phyloP scores from a whole-genome alignment of 2,329 filamentous ascomycete species.

The Amphichorda felina region DNA sequence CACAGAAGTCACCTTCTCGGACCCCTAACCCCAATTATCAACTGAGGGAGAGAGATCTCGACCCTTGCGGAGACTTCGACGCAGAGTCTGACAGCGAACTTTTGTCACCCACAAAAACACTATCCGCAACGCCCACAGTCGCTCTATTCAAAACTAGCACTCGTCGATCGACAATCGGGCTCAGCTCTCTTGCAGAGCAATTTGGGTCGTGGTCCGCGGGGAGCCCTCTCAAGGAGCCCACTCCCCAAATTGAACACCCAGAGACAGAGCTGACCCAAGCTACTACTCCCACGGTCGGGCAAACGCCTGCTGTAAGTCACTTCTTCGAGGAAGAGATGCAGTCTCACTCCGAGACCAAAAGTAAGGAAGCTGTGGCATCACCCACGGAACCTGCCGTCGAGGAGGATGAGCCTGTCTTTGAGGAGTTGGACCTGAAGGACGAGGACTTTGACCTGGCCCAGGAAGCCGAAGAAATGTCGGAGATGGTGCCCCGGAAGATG shows the following conservation, averaged over 20 bases:
- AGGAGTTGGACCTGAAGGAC: slow-evolving; percentile 33
- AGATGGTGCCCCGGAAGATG: slow-evolving; percentile 31
- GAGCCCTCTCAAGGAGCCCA: slow-evolving; percentile 33
- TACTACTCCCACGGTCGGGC: not conserved
- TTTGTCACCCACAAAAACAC: slow-evolving; percentile 14
- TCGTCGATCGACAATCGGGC: slow-evolving; percentile 30
- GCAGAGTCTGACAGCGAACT: slow-evolving; percentile 44
- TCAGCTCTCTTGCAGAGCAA: slow-evolving; percentile 52
- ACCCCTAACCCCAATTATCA: slow-evolving; percentile 13
- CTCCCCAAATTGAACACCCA: not conserved
- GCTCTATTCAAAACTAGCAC: slow-evolving; percentile 8
- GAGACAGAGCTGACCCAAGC: not conserved
- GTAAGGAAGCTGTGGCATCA: not conserved
- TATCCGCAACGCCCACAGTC: slow-evolving; percentile 29
- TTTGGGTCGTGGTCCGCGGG: slow-evolving; percentile 51
- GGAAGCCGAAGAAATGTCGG: slow-evolving; percentile 49
- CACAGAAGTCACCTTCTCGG: not conserved
- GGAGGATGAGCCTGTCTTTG: slow-evolving; percentile 16
- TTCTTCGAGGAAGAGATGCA: slow-evolving; percentile 54
- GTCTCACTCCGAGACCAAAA: slow-evolving; percentile 12
- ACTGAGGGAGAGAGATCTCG: slow-evolving; percentile 35
- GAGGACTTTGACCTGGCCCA: slow-evolving; percentile 46
- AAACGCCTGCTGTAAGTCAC: slow-evolving; percentile 8
- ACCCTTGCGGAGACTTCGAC: slow-evolving; percentile 28
- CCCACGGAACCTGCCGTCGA: slow-evolving; percentile 1